Evolutionary conservation across 2,329 filamentous ascomycete species (phyloP).

Genomic region (Trichoderma lentiforme): DNA sequence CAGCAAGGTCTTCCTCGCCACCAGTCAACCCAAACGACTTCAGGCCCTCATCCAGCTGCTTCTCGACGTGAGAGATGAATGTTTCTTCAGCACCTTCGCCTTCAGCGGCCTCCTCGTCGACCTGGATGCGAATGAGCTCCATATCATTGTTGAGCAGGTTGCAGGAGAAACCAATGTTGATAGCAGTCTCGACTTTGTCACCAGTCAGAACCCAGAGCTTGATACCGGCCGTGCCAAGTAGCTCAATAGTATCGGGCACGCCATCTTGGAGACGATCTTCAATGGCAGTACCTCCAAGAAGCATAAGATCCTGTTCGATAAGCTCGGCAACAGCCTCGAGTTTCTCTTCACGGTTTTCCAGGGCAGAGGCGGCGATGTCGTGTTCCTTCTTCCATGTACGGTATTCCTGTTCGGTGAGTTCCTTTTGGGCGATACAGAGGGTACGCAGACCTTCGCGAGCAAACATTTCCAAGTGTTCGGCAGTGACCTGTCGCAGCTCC

Average conservation of each 20-base stretch:
- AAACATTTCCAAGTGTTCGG: conserved; percentile 95
- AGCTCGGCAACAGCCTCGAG: conserved; percentile 83
- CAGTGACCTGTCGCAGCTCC: conserved; percentile 77
- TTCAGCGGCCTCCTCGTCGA: conserved; percentile 67
- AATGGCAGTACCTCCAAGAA: conserved; percentile 92
- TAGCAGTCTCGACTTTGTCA: conserved; percentile 98
- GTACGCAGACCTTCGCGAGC: conserved; percentile 92
- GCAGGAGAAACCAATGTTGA: conserved; percentile 99
- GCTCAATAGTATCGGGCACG: conserved; percentile 89
- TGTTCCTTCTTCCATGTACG: conserved; percentile 80
- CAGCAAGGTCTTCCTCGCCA: conserved; percentile 77
- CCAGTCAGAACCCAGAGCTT: conserved; percentile 98
- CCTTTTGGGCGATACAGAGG: conserved; percentile 83
- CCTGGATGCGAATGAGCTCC: conserved; percentile 89
- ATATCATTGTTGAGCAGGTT: conserved; percentile 96
- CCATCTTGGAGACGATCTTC: conserved; percentile 96
- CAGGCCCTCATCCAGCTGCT: conserved; percentile 72
- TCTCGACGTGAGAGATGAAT: conserved; percentile 58
- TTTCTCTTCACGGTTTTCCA: conserved; percentile 87
- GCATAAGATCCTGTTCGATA: conserved; percentile 84
- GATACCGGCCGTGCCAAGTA: conserved; percentile 90
- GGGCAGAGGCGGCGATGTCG: conserved; percentile 77
- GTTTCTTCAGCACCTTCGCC: conserved; percentile 43
- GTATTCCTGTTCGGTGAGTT: conserved; percentile 80
- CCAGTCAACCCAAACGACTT: conserved; percentile 74